Percentiles rank a stretch among this genome's conserved stretches.
phyloP scores from a whole-genome alignment of 129 eudicot genomes.

The Flaveria trinervia region DNA sequence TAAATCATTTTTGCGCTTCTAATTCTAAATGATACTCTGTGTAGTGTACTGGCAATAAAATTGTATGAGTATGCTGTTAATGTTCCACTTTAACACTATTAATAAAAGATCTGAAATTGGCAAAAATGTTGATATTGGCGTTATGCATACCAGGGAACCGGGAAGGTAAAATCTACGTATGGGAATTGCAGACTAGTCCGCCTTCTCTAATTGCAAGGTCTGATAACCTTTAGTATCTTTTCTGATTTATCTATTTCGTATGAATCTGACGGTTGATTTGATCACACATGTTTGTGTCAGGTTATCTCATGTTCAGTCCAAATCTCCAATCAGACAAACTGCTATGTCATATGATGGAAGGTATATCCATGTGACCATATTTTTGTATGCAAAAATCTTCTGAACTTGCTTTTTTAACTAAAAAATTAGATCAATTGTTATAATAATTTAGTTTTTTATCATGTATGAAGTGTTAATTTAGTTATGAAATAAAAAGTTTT shows the following conservation, averaged over 20 bases:
- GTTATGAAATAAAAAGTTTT: background rate
- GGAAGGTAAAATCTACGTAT: conserved; percentile 94
- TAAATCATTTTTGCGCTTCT: background rate
- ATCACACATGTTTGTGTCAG: conserved; percentile 42
- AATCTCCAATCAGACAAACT: conserved; percentile 93
- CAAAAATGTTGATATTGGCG: conserved; percentile 4
- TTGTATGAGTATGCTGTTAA: background rate
- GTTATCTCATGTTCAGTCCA: conserved; percentile 85
- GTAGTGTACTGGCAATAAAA: background rate
- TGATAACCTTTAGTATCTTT: background rate
- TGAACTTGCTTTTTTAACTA: background rate
- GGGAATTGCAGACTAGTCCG: conserved; percentile 95
- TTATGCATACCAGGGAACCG: conserved; percentile 62
- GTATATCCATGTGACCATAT: conserved; percentile 23
- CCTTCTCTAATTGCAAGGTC: conserved; percentile 89
- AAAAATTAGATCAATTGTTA: background rate
- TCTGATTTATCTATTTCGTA: background rate
- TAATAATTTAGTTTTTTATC: background rate
- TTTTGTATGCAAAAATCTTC: background rate
- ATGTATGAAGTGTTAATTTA: background rate
- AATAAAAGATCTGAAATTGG: background rate
- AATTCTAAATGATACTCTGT: background rate
- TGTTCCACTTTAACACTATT: background rate
- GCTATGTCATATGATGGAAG: conserved; percentile 98
- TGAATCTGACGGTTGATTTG: background rate